Evolutionary conservation across 257 asterid genomes (phyloP), one percentile per base, ranked within the genome.

Genomic region (Rauvolfia tetraphylla): DNA sequence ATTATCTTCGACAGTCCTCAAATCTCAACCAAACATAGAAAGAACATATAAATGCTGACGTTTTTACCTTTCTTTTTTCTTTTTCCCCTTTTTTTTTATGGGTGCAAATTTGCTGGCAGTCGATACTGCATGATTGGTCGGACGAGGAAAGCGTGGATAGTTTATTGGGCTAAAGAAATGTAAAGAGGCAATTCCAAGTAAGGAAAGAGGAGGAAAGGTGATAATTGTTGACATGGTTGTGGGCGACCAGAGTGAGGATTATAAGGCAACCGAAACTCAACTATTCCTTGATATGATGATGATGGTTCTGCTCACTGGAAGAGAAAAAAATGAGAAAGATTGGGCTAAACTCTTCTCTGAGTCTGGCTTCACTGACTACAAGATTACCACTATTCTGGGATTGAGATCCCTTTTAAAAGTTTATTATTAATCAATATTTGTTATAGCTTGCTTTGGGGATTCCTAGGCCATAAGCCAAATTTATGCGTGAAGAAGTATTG

Each of bases 161-260:
- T n/a, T n/a, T n/a, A n/a, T n/a, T n/a, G n/a, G n/a, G n/a, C 39
- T 84, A 62, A 82, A 82, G 83, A 82, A 75, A 56, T 84, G 88
- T 78, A 87, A 72, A n/a, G n/a, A n/a, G n/a, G n/a, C n/a, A n/a
- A n/a, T n/a, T n/a, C n/a, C n/a, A n/a, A n/a, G n/a, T n/a, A 54
- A 33, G 27, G 75, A 70, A 1, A 59, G 68, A 29, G 75, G 76
- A 5, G 79, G 82, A 27, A 87, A 87, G 34, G 79, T 83, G 75
- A 71, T 85, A 2, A 80, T 41, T 41, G 6, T 41, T 41, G 46
- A 41, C 8, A 41, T 41, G 46, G 46, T 41, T 4, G 4, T 41
- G 85, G 68, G 58, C 85, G 51, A 54, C 38, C 4, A 81, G 41
- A 46, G 61, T 7, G 78, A 68, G 20, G 75, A 72, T 12, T 3